phyloP scores from a whole-genome alignment of 2,329 filamentous ascomycete genomes.

The Exophiala alcalophila region DNA sequence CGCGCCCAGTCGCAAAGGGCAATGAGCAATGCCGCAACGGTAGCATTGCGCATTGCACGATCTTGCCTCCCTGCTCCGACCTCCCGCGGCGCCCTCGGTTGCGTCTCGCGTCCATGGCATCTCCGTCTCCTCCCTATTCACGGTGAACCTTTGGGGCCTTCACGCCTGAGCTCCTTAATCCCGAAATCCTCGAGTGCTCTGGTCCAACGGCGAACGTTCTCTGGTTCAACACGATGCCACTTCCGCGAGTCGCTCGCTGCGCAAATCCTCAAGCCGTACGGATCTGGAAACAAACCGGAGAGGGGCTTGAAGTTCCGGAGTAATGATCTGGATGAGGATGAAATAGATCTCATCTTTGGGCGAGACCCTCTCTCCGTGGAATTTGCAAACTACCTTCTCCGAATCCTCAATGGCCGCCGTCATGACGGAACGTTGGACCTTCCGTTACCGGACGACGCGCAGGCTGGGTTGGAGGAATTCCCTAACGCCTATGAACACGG shows the following conservation, averaged over 20 bases:
- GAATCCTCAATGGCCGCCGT: slow-evolving; percentile 45
- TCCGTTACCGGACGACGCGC: slow-evolving; percentile 41
- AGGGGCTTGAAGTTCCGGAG: slow-evolving; percentile 27
- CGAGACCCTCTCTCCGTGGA: slow-evolving; percentile 12
- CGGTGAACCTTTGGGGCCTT: neutral
- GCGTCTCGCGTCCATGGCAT: slow-evolving; percentile 4
- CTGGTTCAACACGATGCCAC: slow-evolving; percentile 3
- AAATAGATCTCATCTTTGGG: slow-evolving; percentile 26
- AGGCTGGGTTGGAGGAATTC: slow-evolving; percentile 29
- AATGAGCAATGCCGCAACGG: slow-evolving; percentile 30
- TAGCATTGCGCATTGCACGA: slow-evolving; percentile 27
- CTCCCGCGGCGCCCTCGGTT: slow-evolving; percentile 3
- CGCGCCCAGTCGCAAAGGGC: slow-evolving; percentile 13
- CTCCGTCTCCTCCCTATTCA: neutral
- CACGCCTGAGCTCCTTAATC: neutral
- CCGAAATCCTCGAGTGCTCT: neutral
- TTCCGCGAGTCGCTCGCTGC: slow-evolving; percentile 13
- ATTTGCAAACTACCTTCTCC: slow-evolving; percentile 30
- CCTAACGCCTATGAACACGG: slow-evolving; percentile 36
- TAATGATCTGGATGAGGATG: slow-evolving; percentile 14
- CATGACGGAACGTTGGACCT: slow-evolving; percentile 46
- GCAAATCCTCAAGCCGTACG: slow-evolving; percentile 21
- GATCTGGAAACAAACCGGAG: slow-evolving; percentile 24
- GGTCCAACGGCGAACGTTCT: slow-evolving; percentile 12
- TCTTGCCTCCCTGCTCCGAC: slow-evolving; percentile 19